phyloP scores from a whole-genome alignment of 345 rosid genomes.

The Turritis glabra region DNA sequence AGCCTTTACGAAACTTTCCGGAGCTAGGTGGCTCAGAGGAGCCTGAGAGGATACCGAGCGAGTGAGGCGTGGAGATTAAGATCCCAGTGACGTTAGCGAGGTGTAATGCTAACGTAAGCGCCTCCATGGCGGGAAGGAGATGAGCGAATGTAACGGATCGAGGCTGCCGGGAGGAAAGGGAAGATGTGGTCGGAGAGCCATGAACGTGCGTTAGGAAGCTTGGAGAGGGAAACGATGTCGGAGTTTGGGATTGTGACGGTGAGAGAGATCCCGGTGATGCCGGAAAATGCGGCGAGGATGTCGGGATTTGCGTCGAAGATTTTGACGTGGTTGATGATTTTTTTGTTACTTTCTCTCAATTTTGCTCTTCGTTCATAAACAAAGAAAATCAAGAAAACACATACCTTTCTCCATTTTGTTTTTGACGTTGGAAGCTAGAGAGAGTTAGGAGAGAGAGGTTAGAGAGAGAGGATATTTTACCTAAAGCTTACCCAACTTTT shows the following conservation, averaged over 20 bases:
- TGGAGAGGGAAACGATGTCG: conserved; percentile 58
- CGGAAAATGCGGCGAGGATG: conserved; percentile 69
- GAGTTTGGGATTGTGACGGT: conserved; percentile 75
- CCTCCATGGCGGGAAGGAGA: conserved; percentile 69
- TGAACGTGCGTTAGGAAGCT: conserved; percentile 56
- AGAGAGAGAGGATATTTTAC: too few relatives aligned
- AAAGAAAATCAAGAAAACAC: too few relatives aligned
- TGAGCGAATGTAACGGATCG: conserved; percentile 60
- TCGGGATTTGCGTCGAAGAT: conserved; percentile 78
- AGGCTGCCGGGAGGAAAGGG: conserved; percentile 55
- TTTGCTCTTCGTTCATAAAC: too few relatives aligned
- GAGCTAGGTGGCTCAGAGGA: conserved; percentile 77
- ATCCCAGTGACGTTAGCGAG: conserved; percentile 53
- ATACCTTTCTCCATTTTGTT: too few relatives aligned
- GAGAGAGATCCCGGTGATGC: conserved; percentile 56
- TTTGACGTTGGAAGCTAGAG: too few relatives aligned
- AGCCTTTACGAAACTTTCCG: conserved; percentile 66
- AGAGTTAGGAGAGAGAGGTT: too few relatives aligned
- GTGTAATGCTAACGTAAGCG: conserved; percentile 55
- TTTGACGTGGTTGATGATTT: conserved; percentile 67
- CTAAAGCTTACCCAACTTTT: too few relatives aligned
- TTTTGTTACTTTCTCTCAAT: too few relatives aligned
- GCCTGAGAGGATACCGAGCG: conserved; percentile 63
- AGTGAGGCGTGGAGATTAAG: conserved; percentile 73
- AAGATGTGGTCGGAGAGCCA: conserved; percentile 60